phyloP scores from a whole-genome alignment of 1,139 yeast species.

The Meyerozyma elateridarum region DNA sequence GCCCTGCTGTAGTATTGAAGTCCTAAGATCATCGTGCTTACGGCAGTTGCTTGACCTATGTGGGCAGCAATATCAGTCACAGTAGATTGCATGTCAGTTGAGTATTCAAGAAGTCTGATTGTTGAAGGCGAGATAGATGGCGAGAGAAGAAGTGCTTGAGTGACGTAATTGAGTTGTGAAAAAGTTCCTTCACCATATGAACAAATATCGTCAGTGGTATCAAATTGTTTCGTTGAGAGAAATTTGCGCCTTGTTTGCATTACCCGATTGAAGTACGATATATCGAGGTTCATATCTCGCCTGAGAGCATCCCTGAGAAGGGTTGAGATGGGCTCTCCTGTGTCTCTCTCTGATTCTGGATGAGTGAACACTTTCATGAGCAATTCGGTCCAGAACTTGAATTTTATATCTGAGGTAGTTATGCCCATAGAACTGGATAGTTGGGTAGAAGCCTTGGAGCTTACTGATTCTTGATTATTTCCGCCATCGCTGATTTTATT shows the following conservation, averaged over 20 bases:
- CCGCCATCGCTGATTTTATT: conserved; percentile 54
- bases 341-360: conserved; percentile 31
- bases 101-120: conserved; percentile 43
- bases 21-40: conserved; percentile 64
- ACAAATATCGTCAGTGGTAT: conserved; percentile 55
- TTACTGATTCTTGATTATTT: conserved; percentile 27
- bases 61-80: conserved; percentile 70
- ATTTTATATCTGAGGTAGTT: conserved; percentile 47
- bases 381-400: conserved; percentile 60
- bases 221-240: conserved; percentile 40
- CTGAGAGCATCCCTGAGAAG: conserved; percentile 47
- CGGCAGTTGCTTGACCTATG: conserved; percentile 76
- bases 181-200: conserved; percentile 78
- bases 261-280: conserved; percentile 55
- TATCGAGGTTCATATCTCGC: conserved; percentile 47
- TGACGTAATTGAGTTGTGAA: conserved; percentile 67
- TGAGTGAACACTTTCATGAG: conserved; percentile 37
- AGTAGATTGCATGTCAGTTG: conserved; percentile 37
- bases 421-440: conserved; percentile 35
- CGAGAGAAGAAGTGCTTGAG: conserved; percentile 59
- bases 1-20: conserved; percentile 51
- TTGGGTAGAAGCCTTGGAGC: conserved; percentile 27
- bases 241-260: conserved; percentile 58
- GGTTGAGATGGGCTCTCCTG: conserved; percentile 66
- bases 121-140: conserved; percentile 57